Base-by-base conservation (phyloP, 352 stramenopile species). In the Pythium folliculosum region DNA sequence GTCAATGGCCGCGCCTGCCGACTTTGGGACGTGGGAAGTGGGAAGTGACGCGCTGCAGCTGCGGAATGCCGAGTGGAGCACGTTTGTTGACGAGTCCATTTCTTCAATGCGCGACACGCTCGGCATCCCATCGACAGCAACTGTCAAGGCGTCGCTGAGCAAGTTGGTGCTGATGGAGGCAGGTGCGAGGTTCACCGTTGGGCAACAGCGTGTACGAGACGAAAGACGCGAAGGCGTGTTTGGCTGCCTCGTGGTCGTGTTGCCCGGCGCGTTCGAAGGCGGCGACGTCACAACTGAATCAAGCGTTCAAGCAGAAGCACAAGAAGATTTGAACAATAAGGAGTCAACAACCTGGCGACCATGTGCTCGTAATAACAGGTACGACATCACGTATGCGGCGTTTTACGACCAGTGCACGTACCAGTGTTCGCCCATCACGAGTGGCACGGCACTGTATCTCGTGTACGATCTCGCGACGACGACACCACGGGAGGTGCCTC, bases 401-500 rank as follows among this genome's bases (percentile, higher is more conserved):
- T 55, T 55, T n/a, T 55, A 55, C 23, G 49, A 55, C 17, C 23
- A 16, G 21, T 55, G 23, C 49, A 10, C 2, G 23, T 38, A 21
- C 23, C 6, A 10, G 4, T 10, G 22, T n/a, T 8, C 22, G 49
- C 23, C 49, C 2, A 21, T 55, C 10, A 37, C 21, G 13, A 54
- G 21, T 9, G 48, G 48, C 17, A 3, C 25, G 14, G 48, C 48
- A 35, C 16, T 54, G 21, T 54, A 12, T 35, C 25, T 54, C 22
- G 48, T 16, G 48, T 54, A 54, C 48, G 48, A 54, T 54, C 48
- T 54, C 48, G 22, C 30, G 48, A 35, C 48, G 48, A 54, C 48
- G 6, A 54, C 48, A 37, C 47, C 47, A 21, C 25, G 48, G 14
- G 21, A 32, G 13, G 16, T 54, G 3, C 16, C 37, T 17, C 48